These are phyloP conservation scores for Medicago ruthenica DNA, from an alignment of 306 rosid species.

Conservation along the genomic window DNA sequence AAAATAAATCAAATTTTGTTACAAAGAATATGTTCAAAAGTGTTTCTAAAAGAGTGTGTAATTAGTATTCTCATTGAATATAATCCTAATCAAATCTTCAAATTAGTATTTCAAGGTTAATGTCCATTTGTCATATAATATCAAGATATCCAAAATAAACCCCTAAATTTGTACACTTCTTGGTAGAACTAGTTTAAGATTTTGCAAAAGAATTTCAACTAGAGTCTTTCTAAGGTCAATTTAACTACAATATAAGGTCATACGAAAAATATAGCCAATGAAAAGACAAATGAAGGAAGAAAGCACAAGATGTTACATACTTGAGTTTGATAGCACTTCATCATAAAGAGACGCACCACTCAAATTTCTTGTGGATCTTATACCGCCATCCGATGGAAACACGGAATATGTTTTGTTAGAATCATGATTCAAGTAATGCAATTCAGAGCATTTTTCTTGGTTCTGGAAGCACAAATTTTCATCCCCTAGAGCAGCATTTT, in stretches of 20 bases:
- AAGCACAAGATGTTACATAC: conserved; percentile 49
- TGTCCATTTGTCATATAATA: conserved; percentile 4
- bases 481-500: conserved; percentile 49
- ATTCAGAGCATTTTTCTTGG: conserved; percentile 65
- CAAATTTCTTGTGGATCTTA: conserved; percentile 51
- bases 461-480: conserved; percentile 77
- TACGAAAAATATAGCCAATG: background rate
- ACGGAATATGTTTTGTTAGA: conserved; percentile 57
- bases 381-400: conserved; percentile 41
- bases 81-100: background rate
- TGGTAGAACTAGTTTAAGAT: conserved; percentile 28
- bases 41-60: background rate
- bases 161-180: background rate
- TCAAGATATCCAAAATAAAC: conserved; percentile 8
- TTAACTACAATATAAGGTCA: background rate
- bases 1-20: background rate
- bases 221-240: background rate
- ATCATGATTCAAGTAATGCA: conserved; percentile 70
- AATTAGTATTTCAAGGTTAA: background rate
- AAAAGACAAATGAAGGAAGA: conserved; percentile 19
- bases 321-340: conserved; percentile 67
- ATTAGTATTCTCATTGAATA: background rate
- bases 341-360: conserved; percentile 61
- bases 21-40: background rate
- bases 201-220: background rate